Base-by-base conservation (phyloP, 768 basidiomycete species). In the Boletus coccyginus region DNA sequence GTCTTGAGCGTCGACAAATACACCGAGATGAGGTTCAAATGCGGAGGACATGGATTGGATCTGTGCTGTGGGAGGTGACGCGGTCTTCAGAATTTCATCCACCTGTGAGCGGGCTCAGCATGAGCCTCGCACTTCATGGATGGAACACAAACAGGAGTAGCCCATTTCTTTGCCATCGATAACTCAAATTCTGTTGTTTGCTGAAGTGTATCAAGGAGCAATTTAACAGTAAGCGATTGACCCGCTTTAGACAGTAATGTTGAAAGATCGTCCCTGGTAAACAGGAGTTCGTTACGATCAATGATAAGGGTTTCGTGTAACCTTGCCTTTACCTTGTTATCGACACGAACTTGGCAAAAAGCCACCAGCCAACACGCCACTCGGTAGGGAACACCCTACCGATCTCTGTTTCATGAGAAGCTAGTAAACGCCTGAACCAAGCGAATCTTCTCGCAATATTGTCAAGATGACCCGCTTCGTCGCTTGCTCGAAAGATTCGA, bases 1-100 rank as follows among this genome's bases (percentile, higher is more conserved):
- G 78, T 98, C 94, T 68, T 98, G 97, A 33, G 97, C 94, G 54
- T 97, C 92, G 43, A 98, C 88, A 64, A 96, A 98, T 39, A 99
- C 85, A 27, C 84, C 79, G 79, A 98, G 92, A 71, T 97, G 90
- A 0, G 90, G 82, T 57, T 98, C 96, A 66, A 98, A 98, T 7
- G 92, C 87, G n/a, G 88, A 81, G 0, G 93, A 89, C 41, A 99
- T 90, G 1, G 87, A 76, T 64, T 83, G 87, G 29, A 66, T 61
- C n/a, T 79, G 78, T 21, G 80, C 72, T 36, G 83, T 70, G 13
- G 83, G 78, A 10, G 78, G 60, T 38, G 84, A 78, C 0, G 80
- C 79, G 8, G 75, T 70, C 52, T 79, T 79, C 21, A 92, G 70
- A 47, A 92, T 87, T 17, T 86, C 85, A 57, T 80, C 77, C 42